phyloP scores from a whole-genome alignment of 2,329 filamentous ascomycete species.

The Fusarium piperis region DNA sequence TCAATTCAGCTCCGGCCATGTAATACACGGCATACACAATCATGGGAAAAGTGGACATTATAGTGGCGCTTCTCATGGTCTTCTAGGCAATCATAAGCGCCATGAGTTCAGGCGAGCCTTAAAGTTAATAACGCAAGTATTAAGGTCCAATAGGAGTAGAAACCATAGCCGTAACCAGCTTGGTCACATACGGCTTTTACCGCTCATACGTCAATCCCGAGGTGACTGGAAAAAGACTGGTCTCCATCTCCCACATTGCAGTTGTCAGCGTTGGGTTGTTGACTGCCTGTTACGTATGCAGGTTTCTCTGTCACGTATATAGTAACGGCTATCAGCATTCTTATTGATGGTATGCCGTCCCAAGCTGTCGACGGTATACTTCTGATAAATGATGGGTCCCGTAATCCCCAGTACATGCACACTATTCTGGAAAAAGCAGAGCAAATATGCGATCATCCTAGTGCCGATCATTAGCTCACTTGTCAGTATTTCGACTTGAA shows the following conservation, averaged over 20 bases:
- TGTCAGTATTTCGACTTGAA: background rate
- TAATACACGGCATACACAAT: background rate
- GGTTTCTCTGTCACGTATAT: background rate
- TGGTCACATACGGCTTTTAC: background rate
- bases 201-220: background rate
- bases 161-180: background rate
- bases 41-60: background rate
- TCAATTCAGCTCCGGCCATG: background rate
- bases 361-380: background rate
- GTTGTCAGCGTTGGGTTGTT: background rate
- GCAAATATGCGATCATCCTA: background rate
- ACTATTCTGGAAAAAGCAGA: background rate
- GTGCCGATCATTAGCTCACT: background rate
- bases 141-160: background rate
- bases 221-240: background rate
- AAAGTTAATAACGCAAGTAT: accelerated
- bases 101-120: background rate
- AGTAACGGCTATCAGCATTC: background rate
- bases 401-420: background rate
- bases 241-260: background rate
- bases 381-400: background rate
- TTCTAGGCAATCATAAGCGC: background rate
- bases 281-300: background rate
- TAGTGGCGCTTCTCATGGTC: background rate
- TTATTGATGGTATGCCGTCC: background rate